phyloP scores from a whole-genome alignment of 768 basidiomycete genomes.

The Mycena albidolilacea region DNA sequence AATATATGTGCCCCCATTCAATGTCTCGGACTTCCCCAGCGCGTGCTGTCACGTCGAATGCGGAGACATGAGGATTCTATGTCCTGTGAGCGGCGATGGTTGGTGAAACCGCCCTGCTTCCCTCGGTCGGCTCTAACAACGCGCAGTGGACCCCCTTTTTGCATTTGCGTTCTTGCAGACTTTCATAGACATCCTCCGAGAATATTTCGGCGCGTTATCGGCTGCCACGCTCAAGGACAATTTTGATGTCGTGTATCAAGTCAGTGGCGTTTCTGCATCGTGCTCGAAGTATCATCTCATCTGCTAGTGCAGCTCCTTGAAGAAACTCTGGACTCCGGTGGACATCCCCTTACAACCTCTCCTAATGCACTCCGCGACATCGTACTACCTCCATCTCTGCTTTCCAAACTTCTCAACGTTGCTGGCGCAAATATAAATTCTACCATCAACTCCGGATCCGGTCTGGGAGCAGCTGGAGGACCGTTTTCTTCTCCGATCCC shows the following conservation, averaged over 20 bases:
- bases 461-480: constrained; percentile 56
- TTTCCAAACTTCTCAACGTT: constrained; percentile 77
- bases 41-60: constrained; percentile 88
- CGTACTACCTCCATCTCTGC: constrained; percentile 90
- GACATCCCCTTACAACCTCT: constrained; percentile 93
- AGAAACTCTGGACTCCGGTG: constrained; percentile 95
- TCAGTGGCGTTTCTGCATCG: constrained; percentile 48
- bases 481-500: constrained; percentile 93
- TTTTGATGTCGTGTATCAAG: constrained; percentile 97
- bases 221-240: constrained; percentile 88
- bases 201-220: constrained; percentile 92
- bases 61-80: constrained; percentile 83
- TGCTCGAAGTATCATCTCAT: constrained; percentile 17
- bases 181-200: constrained; percentile 85
- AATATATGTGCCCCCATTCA: constrained; percentile 72
- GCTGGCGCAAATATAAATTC: constrained; percentile 66
- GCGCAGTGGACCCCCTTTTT: constrained; percentile 87
- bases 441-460: constrained; percentile 62
- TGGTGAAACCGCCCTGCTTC: constrained; percentile 48
- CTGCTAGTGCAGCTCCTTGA: constrained; percentile 78
- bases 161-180: constrained; percentile 92
- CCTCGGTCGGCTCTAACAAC: constrained; percentile 24
- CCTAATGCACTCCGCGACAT: constrained; percentile 93
- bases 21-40: constrained; percentile 64
- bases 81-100: constrained; percentile 90